A percentile compares a stretch with the other conserved stretches of the same genome.
These are phyloP conservation scores for Byssochlamys sp. DNA, from an alignment of 2,329 filamentous ascomycete genomes.

Conservation along the genomic window DNA sequence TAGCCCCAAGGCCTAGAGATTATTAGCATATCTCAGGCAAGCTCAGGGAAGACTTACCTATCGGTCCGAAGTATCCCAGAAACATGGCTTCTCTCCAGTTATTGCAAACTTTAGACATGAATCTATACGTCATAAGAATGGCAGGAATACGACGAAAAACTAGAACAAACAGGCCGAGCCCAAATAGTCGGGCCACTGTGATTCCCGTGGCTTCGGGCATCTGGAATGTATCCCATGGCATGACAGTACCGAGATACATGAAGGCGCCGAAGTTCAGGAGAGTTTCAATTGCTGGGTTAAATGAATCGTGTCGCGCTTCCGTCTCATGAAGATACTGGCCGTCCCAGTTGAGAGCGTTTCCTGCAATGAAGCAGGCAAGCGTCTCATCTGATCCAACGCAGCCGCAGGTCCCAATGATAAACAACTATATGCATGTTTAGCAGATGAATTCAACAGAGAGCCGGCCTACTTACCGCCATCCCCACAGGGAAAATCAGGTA, in stretches of 20 bases:
- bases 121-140: slow-evolving; percentile 45
- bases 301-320: slow-evolving; percentile 49
- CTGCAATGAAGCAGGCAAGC: slow-evolving; percentile 52
- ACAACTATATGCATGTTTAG: slow-evolving; percentile 34
- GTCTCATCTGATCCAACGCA: slow-evolving; percentile 51
- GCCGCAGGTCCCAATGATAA: slow-evolving; percentile 50
- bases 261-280: slow-evolving; percentile 53
- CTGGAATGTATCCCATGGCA: slow-evolving; percentile 49
- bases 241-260: slow-evolving; percentile 48
- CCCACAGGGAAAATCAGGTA: slow-evolving; percentile 46
- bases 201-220: slow-evolving; percentile 46
- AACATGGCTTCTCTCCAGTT: slow-evolving; percentile 51
- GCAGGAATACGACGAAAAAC: slow-evolving; percentile 50
- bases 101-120: slow-evolving; percentile 45
- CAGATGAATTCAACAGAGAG: not conserved
- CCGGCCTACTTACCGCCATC: slow-evolving; percentile 31
- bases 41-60: slow-evolving; percentile 17
- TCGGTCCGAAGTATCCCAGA: slow-evolving; percentile 48
- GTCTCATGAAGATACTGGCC: slow-evolving; percentile 50
- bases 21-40: not conserved
- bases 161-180: slow-evolving; percentile 44
- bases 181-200: slow-evolving; percentile 42
- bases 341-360: slow-evolving; percentile 53
- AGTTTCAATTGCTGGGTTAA: slow-evolving; percentile 50
- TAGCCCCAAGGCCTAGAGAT: slow-evolving; percentile 32